Evolutionary conservation across 495 filamentous ascomycete species (phyloP).

Genomic region (Penicillium parvum): DNA sequence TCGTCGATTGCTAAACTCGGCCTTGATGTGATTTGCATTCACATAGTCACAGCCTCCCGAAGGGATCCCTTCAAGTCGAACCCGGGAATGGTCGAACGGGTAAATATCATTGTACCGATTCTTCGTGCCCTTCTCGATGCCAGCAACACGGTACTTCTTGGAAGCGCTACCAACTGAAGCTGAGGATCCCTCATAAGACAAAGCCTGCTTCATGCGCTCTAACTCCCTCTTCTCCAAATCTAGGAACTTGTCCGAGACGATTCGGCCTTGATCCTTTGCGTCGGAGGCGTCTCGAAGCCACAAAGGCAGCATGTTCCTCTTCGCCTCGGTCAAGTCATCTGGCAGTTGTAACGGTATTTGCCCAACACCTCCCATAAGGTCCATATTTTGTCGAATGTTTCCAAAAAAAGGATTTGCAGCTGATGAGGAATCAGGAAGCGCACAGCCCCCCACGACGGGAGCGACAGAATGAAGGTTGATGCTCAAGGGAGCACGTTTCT

Average conservation of each 20-base stretch:
- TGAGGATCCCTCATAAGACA: conserved; percentile 58
- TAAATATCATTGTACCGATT: conserved; percentile 98
- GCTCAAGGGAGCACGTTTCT: conserved; percentile 43
- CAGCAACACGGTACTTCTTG: conserved; percentile 61
- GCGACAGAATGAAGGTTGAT: conserved; percentile 54
- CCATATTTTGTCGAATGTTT: conserved; percentile 96
- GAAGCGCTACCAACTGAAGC: conserved; percentile 34
- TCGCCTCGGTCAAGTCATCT: conserved; percentile 41
- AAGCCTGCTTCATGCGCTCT: conserved; percentile 84
- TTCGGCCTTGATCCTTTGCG: conserved; percentile 66
- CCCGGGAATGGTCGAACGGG: conserved; percentile 90
- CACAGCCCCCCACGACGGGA: conserved; percentile 82
- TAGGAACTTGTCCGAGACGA: conserved; percentile 78
- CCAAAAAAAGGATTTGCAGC: conserved; percentile 86
- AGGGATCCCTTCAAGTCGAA: conserved; percentile 66
- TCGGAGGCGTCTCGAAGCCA: conserved; percentile 74
- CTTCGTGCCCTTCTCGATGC: conserved; percentile 90
- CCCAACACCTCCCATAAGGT: conserved; percentile 88
- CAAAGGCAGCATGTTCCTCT: conserved; percentile 52
- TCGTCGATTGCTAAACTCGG: conserved; percentile 71
- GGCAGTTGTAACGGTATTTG: conserved; percentile 78
- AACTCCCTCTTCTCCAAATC: conserved; percentile 80
- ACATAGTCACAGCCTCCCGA: conserved; percentile 88
- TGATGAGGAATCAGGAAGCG: conserved; percentile 64
- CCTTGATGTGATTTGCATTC: conserved; percentile 84